Percentiles rank a stretch among this genome's conserved stretches.
Evolutionary conservation across 352 stramenopile genomes (phyloP).

Genomic region (Globisporangium carolinianum): DNA sequence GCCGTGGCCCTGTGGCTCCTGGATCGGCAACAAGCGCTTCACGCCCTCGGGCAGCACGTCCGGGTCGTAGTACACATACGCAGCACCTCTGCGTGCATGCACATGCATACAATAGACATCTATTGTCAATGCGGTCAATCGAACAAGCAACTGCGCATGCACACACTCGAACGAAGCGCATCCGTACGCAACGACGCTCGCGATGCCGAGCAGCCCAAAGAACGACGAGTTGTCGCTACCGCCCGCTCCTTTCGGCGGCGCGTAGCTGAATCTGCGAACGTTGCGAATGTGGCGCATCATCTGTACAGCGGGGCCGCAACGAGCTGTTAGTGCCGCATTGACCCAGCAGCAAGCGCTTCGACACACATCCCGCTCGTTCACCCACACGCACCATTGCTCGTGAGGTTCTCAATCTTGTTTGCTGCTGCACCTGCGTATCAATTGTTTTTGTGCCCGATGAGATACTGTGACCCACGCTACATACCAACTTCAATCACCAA

Average conservation of each 20-base stretch:
- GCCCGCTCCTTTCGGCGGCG: conserved; percentile 48
- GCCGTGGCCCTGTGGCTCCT: conserved; percentile 70
- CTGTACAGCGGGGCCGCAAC: neutral
- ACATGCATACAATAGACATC: neutral
- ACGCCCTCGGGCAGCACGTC: conserved; percentile 68
- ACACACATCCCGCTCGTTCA: too few species aligned
- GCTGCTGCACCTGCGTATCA: too few species aligned
- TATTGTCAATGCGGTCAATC: too few species aligned
- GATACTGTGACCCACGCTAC: too few species aligned
- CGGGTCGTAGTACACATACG: conserved; percentile 83
- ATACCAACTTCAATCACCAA: too few species aligned
- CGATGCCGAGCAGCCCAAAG: conserved; percentile 67
- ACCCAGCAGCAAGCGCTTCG: too few species aligned
- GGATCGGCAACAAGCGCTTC: conserved; percentile 76
- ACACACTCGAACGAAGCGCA: neutral
- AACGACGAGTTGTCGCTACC: conserved; percentile 76
- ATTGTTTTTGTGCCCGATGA: too few species aligned
- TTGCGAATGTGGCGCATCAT: conserved; percentile 31
- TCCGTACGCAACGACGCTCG: conserved; percentile 48
- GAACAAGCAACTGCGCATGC: neutral
- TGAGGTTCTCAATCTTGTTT: too few species aligned
- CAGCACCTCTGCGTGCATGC: conserved; percentile 32
- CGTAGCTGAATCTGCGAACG: conserved; percentile 57
- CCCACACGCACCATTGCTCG: too few species aligned
- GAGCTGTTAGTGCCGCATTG: too few species aligned